phyloP scores from a whole-genome alignment of 495 filamentous ascomycete genomes.

The Paragyromitra xinjiangensis region DNA sequence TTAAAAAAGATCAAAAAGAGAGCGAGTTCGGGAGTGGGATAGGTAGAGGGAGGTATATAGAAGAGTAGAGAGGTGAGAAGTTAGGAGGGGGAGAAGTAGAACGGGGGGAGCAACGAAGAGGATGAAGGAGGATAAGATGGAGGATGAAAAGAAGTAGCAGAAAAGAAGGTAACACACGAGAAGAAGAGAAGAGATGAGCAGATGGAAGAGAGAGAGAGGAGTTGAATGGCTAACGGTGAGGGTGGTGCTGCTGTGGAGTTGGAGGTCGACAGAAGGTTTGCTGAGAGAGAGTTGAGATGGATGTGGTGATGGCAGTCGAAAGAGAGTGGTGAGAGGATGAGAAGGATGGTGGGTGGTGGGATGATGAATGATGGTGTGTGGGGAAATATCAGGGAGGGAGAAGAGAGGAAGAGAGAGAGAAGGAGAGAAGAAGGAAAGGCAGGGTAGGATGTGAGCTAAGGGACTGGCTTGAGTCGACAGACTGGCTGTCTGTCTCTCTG shows the following conservation, averaged over 20 bases:
- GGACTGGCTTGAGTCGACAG: constrained; percentile 19
- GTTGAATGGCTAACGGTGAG: constrained; percentile 53
- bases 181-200: constrained; percentile 51
- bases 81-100: constrained; percentile 36
- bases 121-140: constrained; percentile 55
- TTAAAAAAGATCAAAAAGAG: constrained; percentile 57
- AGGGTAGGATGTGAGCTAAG: constrained; percentile 26
- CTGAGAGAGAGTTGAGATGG: constrained; percentile 47
- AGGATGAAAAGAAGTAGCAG: constrained; percentile 56
- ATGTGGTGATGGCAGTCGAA: constrained; percentile 42
- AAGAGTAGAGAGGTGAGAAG: constrained; percentile 46
- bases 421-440: constrained; percentile 6
- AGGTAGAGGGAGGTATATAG: constrained; percentile 22
- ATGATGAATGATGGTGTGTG: constrained; percentile 45
- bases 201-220: constrained; percentile 56
- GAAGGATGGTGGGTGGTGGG: constrained; percentile 21
- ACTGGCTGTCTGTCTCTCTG: background rate
- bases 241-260: constrained; percentile 24
- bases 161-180: constrained; percentile 60
- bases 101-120: constrained; percentile 39
- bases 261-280: constrained; percentile 49
- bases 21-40: constrained; percentile 28
- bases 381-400: constrained; percentile 37
- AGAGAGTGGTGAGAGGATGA: constrained; percentile 49
- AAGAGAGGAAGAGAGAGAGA: constrained; percentile 25